phyloP scores from a whole-genome alignment of 768 basidiomycete species.

The Mycena albidolilacea region DNA sequence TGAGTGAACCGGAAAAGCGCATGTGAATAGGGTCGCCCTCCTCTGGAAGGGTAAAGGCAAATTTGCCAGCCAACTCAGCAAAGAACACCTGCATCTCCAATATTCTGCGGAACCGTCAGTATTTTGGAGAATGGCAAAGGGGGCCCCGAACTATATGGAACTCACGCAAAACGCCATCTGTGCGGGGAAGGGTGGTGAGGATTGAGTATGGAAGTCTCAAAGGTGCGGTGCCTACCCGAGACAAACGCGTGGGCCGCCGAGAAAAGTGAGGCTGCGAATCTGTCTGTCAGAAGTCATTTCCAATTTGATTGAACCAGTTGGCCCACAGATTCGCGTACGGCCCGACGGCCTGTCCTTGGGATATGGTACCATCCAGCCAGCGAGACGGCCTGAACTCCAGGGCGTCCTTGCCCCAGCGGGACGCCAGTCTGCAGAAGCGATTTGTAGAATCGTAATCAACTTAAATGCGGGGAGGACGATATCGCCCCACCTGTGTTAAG shows the following conservation, averaged over 20 bases:
- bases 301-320: not conserved
- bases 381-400: not conserved
- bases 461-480: not conserved
- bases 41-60: conserved; percentile 11
- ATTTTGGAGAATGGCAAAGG: no score
- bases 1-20: not conserved
- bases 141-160: not conserved
- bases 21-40: not conserved
- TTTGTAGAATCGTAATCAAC: no score
- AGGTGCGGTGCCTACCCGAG: not conserved
- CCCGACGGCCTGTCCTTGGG: not conserved
- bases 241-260: not conserved
- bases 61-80: conserved; percentile 24
- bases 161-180: conserved; percentile 23
- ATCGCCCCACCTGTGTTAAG: conserved; percentile 26
- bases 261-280: not conserved
- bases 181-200: not conserved
- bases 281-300: not conserved
- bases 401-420: not conserved
- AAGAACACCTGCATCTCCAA: conserved; percentile 29
- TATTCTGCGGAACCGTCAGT: not conserved
- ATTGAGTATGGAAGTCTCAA: not conserved
- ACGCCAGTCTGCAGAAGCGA: not conserved
- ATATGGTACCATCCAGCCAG: not conserved
- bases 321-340: conserved; percentile 9